A percentile compares a stretch with the other conserved stretches of the same genome.
Conservation (phyloP, 2,329 filamentous ascomycete genomes). For the Aspergillus eucalypticola region DNA sequence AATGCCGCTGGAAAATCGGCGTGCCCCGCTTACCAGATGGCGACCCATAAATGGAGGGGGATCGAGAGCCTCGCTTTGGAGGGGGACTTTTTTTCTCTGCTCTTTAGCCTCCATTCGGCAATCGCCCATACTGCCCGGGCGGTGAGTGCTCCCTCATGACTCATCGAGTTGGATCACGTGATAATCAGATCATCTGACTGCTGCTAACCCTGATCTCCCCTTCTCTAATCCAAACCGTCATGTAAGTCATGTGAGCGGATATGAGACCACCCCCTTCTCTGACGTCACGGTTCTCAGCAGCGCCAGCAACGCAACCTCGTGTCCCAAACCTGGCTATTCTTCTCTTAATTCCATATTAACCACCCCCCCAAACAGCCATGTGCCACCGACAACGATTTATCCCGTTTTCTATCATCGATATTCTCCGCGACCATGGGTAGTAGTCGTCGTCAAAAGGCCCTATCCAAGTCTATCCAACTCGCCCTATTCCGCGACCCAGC, state of each 20-base stretch:
- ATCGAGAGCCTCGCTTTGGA: constrained; percentile 12
- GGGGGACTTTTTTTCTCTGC: constrained; percentile 30
- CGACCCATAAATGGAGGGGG: constrained; percentile 40
- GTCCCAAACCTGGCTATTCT: not conserved
- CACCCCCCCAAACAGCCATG: not conserved
- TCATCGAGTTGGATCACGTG: not conserved
- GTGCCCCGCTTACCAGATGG: constrained; percentile 42
- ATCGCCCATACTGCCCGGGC: constrained; percentile 23
- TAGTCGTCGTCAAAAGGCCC: constrained; percentile 25
- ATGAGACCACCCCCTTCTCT: constrained; percentile 2
- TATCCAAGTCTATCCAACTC: constrained; percentile 34
- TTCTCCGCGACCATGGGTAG: constrained; percentile 21
- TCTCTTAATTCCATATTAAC: not conserved
- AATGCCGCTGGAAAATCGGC: constrained; percentile 37
- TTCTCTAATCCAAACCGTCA: constrained; percentile 7
- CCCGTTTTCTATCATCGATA: too few species aligned
- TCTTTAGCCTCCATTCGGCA: constrained; percentile 30
- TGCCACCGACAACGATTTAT: not conserved
- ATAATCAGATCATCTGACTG: constrained; percentile 12
- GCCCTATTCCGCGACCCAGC: constrained; percentile 32
- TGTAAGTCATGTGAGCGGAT: not conserved
- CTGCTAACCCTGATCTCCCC: constrained; percentile 11
- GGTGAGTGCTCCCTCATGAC: constrained; percentile 24
- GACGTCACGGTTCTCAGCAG: constrained; percentile 18
- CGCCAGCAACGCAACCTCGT: not conserved